Evolutionary conservation across 768 basidiomycete species (phyloP).

Genomic region (Dacryopinax spathularia): DNA sequence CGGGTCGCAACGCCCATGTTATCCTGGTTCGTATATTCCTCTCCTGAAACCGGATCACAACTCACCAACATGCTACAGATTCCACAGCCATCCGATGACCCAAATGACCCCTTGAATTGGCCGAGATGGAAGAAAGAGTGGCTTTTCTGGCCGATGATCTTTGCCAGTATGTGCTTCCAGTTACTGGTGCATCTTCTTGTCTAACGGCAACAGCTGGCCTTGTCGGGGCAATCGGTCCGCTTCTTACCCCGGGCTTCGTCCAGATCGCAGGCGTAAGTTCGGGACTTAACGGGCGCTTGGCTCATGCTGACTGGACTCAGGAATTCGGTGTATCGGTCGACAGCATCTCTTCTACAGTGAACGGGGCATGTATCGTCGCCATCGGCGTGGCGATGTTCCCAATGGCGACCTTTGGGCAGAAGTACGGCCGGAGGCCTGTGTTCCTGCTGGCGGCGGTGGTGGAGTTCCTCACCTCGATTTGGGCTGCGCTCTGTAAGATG

Average conservation of each 20-base stretch:
- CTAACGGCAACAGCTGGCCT: constrained; percentile 11
- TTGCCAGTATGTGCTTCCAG: not conserved
- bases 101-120: constrained; percentile 33
- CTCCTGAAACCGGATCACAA: not conserved
- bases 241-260: constrained; percentile 12
- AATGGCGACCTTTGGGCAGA: constrained; percentile 12
- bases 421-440: constrained; percentile 12
- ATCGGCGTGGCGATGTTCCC: constrained; percentile 12
- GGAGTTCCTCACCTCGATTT: constrained; percentile 10
- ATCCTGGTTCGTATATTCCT: not conserved
- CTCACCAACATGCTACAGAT: not conserved
- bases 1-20: not conserved
- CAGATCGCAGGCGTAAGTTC: constrained; percentile 8
- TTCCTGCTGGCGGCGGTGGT: constrained; percentile 11
- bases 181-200: not conserved
- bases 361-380: constrained; percentile 11
- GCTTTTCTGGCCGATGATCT: constrained; percentile 8
- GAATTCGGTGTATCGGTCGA: constrained; percentile 9
- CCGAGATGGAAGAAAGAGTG: constrained; percentile 18
- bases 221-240: constrained; percentile 14
- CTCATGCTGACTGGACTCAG: not conserved
- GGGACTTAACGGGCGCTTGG: not conserved
- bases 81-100: constrained; percentile 22
- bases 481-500: constrained; percentile 9
- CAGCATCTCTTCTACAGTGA: constrained; percentile 8